These are phyloP conservation scores for Colletotrichum kahawae DNA, from an alignment of 2,329 filamentous ascomycete genomes.

Conservation along the genomic window DNA sequence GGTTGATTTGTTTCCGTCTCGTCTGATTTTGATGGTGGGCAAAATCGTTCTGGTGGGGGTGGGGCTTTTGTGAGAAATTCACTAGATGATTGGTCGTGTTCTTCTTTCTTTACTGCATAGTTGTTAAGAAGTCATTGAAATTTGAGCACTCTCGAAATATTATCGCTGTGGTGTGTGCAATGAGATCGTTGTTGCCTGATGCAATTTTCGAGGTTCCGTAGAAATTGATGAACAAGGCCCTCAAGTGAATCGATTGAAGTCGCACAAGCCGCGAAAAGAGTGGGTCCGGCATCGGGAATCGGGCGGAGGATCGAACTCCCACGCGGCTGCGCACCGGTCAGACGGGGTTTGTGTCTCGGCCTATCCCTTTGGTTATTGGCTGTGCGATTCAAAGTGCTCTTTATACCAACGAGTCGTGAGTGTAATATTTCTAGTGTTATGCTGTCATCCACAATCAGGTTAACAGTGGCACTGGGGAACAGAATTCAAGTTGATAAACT, in stretches of 20 bases:
- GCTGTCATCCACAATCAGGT: neutral
- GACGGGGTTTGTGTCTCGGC: neutral
- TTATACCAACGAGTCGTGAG: neutral
- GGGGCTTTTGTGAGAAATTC: neutral
- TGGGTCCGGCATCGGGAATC: neutral
- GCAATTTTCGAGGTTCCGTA: neutral
- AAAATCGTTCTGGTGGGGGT: neutral
- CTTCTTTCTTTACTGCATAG: neutral
- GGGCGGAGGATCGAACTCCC: neutral
- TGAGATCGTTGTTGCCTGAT: neutral
- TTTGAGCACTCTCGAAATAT: accelerated
- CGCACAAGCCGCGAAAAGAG: neutral
- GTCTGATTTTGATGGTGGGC: neutral
- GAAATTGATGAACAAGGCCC: neutral
- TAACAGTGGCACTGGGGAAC: neutral
- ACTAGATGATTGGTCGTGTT: too few relatives aligned
- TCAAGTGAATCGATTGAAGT: neutral
- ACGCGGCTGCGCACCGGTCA: neutral
- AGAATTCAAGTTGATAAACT: neutral
- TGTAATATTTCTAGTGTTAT: too few relatives aligned
- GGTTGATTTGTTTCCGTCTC: neutral
- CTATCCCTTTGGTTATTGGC: neutral
- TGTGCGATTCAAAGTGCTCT: neutral
- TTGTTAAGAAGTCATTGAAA: neutral
- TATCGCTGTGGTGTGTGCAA: neutral